Evolutionary conservation across 2,329 filamentous ascomycete genomes (phyloP), one percentile per base, ranked within the genome.

Genomic region (Apiospora sp.): DNA sequence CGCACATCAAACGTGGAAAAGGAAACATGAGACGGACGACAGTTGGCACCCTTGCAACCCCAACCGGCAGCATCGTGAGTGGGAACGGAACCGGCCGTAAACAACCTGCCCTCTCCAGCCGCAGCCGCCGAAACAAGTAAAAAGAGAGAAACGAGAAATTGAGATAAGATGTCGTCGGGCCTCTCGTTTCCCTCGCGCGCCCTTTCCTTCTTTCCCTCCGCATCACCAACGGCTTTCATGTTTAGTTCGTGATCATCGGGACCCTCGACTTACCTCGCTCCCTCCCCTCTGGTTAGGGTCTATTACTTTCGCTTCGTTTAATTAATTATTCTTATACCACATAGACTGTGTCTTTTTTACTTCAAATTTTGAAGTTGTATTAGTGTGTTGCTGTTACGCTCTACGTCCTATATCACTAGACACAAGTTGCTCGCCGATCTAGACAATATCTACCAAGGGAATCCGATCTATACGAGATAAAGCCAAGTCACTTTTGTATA

Each of bases 231-330:
- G n/a, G n/a, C 34, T 64, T 37, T 34, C 14, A n/a, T 41, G 22
- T n/a, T 64, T 8, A 37, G 49, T 58, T 58, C 34, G 58, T 64
- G 30, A 64, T 64, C 58, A n/a, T 3, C 3, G 8, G 30, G 54
- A 3, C 58, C 58, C 58, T 41, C 34, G 58, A 64, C 58, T 58
- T 16, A 8, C 14, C 12, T 49, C 46, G 37, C 37, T 14, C 24
- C 24, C 49, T 30, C 8, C 58, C 58, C 58, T 64, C 58, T 64
- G 58, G 58, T 64, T 64, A 64, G 58, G 58, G 58, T 64, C 58
- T 22, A 41, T 41, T 41, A 64, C 58, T 64, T 64, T 64, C 58
- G 58, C 58, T 64, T 64, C 58, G 58, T 64, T 22, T 64, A 41
- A 41, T 64, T 64, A 64, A 64, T 41, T 61, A 1, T 12, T 64